Base-by-base conservation (phyloP, 208 protist genomes). In the Herpetomonas samuelpessoai region DNA sequence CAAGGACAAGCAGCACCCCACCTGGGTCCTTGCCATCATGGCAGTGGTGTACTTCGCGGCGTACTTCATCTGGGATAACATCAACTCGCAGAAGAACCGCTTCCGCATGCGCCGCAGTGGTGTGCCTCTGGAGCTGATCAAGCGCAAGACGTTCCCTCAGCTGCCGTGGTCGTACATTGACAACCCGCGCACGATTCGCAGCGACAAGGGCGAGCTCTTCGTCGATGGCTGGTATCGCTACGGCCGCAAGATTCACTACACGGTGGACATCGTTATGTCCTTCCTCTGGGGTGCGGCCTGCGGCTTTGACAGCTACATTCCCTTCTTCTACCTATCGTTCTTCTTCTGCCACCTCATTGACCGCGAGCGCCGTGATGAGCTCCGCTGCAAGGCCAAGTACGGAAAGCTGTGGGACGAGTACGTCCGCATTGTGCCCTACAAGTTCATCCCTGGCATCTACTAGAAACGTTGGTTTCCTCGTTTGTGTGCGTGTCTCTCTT, bases 241-340 rank as follows among this genome's bases (percentile, higher is more conserved):
- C 62, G 93, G 81, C 12, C 89, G 96, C 59, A 98, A 98, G 83
- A 64, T 97, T 24, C 91, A 98, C 76, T 98, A 99, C 88, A 93
- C 91, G 4, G 79, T 79, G 39, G 96, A 99, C 69, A 58, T 98
- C 21, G 68, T 87, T 38, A 96, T 98, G 91, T 81, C 96, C 14
- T 62, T 98, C 16, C 71, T 87, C 38, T 98, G 96, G 95, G 95
- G 96, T 47, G 56, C 88, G 38, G 59, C 79, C 21, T 97, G 91
- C 71, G 96, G 95, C 39, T 96, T 94, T 58, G 50, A 79, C 28
- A 76, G 73, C 24, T 92, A 95, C 59, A 84, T 98, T 47, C 97
- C 97, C 29, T 98, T 97, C 79, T 98, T 98, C 67, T 98, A 98
- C 74, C 76, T 95, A 46, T 82, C 47, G 73, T 98, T 98, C 83